phyloP scores from a whole-genome alignment of 805 yeast species.

The Lipomyces sp. region DNA sequence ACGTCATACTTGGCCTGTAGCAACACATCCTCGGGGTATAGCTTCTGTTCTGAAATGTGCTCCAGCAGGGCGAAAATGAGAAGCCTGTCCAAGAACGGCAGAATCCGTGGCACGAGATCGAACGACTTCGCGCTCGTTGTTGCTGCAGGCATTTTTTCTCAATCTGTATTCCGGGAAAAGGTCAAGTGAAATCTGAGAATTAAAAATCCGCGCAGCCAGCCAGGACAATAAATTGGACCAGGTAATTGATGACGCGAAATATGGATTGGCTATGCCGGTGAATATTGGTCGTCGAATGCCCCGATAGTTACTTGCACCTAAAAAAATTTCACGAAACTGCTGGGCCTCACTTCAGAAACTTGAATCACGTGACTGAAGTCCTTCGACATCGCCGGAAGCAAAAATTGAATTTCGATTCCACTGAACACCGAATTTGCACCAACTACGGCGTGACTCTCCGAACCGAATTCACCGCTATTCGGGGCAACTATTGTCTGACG shows the following conservation, averaged over 20 bases:
- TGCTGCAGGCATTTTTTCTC: background rate
- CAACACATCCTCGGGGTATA: conserved; percentile 47
- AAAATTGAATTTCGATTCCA: too few species aligned
- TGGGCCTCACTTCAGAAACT: too few species aligned
- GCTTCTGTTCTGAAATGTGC: conserved; percentile 43
- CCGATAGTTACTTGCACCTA: background rate
- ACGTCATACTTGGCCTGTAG: conserved; percentile 50
- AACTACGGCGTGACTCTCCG: too few species aligned
- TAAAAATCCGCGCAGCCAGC: too few species aligned
- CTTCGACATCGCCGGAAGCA: too few species aligned
- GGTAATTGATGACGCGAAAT: background rate
- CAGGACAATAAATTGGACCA: too few species aligned
- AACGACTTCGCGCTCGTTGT: background rate
- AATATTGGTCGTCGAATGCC: background rate
- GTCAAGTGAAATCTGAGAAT: too few species aligned
- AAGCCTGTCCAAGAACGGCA: conserved; percentile 62
- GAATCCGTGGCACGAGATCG: conserved; percentile 40
- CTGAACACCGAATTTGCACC: too few species aligned
- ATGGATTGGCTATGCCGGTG: background rate
- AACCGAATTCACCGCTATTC: too few species aligned
- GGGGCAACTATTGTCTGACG: too few species aligned
- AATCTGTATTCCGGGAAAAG: background rate
- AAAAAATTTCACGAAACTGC: conserved; percentile 3
- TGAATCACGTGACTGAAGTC: too few species aligned
- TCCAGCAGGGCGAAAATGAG: conserved; percentile 53